Base-by-base conservation (phyloP, 2,329 filamentous ascomycete genomes). In the Alternaria triticina region DNA sequence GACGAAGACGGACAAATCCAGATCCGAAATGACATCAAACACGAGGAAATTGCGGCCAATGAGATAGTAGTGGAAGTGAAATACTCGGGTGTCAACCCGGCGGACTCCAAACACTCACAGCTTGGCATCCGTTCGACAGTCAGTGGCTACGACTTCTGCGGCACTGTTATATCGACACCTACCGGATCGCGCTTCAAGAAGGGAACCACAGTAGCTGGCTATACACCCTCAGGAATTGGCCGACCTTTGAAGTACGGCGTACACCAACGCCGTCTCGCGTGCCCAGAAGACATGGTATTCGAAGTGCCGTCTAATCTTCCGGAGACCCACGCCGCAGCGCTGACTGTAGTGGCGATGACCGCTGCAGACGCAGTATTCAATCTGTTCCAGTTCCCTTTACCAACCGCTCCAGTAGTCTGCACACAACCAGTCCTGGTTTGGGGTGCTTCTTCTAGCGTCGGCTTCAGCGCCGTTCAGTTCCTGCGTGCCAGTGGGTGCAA, bases 261-360 rank as follows among this genome's bases (percentile, higher is more conserved):
- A 3, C 82, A 85, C 61, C 87, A 88, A 70, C 81, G 84, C 20
- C 86, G 83, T 70, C 75, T 84, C 49, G 86, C 85, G 0, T 77
- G 83, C 0, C 83, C 84, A 0, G 80, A 82, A 8, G 84, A 81
- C 72, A 76, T 85, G 9, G 79, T 36, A 40, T 45, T 56, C 59
- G 51, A 76, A 70, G 66, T 85, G 30, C 82, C 83, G 2, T 45
- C 64, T 7, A 75, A 73, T 30, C 58, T 83, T 13, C 75, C 76
- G 2, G 71, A 81, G 58, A 71, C 82, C 57, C 80, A 82, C 58
- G 85, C 84, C 3, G 83, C 81, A 12, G 85, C 85, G 0, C 70
- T 88, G 5, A 82, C 85, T 0, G 83, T 84, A 44, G 88, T 87
- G 40, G 54, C 61, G 11, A 82, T 88, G 36, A 88, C 86, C 1